phyloP scores from a whole-genome alignment of 192 early-diverging fungal genomes.

The Bifiguratus adelaidae region DNA sequence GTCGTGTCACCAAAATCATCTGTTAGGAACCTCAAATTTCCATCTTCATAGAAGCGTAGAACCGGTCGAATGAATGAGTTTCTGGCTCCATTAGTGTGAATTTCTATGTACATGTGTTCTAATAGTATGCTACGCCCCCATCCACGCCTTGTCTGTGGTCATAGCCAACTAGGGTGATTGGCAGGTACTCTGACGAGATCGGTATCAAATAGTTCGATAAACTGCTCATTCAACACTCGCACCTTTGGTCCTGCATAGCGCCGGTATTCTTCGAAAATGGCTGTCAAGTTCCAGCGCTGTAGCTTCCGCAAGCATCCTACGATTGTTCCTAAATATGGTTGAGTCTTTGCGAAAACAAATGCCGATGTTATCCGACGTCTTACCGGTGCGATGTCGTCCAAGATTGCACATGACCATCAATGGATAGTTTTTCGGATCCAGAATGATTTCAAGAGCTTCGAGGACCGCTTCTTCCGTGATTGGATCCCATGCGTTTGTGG shows the following conservation, averaged over 20 bases:
- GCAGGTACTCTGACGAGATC: conserved; percentile 82
- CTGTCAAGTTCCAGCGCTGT: conserved; percentile 96
- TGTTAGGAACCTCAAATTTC: no score
- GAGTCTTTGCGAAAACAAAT: background rate
- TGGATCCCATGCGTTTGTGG: conserved; percentile 91
- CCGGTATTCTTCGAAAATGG: conserved; percentile 98
- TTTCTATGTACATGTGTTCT: no score
- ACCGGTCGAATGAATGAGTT: no score
- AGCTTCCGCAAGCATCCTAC: conserved; percentile 96
- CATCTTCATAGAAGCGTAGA: no score
- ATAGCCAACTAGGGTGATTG: conserved; percentile 68
- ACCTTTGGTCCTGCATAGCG: conserved; percentile 95
- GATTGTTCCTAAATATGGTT: conserved; percentile 67
- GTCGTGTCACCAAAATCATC: no score
- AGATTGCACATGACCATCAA: conserved; percentile 98
- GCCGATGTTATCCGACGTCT: background rate
- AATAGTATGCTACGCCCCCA: no score
- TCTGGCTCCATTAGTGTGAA: no score
- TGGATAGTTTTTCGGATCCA: conserved; percentile 85
- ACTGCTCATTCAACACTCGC: conserved; percentile 91
- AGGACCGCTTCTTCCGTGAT: conserved; percentile 96
- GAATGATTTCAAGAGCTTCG: conserved; percentile 76
- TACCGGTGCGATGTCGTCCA: conserved; percentile 92
- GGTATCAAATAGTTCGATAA: conserved; percentile 93
- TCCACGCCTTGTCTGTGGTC: no score